Base-by-base conservation (phyloP, 257 asterid species). In the Nicotiana otophora region DNA sequence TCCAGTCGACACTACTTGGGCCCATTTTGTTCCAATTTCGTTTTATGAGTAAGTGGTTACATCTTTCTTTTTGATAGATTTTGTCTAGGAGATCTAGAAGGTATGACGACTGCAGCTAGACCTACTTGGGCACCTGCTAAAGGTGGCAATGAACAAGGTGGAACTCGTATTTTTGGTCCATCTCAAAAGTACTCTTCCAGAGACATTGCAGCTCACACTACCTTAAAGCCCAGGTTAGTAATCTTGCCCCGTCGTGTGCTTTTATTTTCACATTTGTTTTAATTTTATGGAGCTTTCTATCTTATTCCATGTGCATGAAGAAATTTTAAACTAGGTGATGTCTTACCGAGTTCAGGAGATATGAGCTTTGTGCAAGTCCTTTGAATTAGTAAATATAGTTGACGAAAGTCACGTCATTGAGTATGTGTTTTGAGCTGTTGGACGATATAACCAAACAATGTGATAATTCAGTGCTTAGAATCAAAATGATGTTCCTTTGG, bases 61-160 rank as follows among this genome's bases (percentile, higher is more conserved):
- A 20, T 70, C 23, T 5, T 70, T 5, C 42, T 70, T 36, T 36
- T 36, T 7, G 34, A 72, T 46, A 72, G 78, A 72, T 42, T 20
- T 72, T 72, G 11, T 69, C 33, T n/a, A n/a, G 42, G 63, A 23
- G 80, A 26, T 7, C 39, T 15, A 3, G 39, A 48, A 48, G 62
- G 15, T 46, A 94, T 94, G 98, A 94, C 98, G 87, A 95, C 98
- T 16, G 99, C 99, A n/a, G 99, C 99, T 5, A 91, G 98, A 88
- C 99, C 99, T 28, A 96, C 99, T 10, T 96, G 99, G 99, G 99
- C 99, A 81, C 99, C 99, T 62, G 99, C 99, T 1, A 94, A 96
- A 86, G 99, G 99, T 67, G 98, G 98, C 62, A 95, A 93, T 82
- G 99, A 96, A 83, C 99, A 96, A 87, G 98, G 99, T 0, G 99